Percentiles rank a stretch among this genome's conserved stretches.
phyloP scores from a whole-genome alignment of 768 basidiomycete genomes.

The Chalciporus sphaerocephalus region DNA sequence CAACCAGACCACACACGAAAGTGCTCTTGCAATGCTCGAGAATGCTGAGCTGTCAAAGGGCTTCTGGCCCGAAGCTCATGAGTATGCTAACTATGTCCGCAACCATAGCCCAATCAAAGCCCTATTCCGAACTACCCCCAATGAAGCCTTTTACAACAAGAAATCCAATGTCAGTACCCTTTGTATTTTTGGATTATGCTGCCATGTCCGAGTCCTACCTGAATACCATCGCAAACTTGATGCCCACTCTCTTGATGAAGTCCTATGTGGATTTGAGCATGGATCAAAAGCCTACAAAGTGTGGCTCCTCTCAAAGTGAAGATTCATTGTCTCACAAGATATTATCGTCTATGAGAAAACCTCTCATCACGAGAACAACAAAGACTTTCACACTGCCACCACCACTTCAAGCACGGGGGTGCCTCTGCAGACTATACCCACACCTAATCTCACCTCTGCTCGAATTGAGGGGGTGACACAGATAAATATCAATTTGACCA shows the following conservation, averaged over 20 bases:
- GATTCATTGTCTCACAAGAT: constrained; percentile 1
- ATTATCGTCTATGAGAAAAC: constrained; percentile 1
- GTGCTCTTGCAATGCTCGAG: constrained; percentile 22
- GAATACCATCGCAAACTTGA: constrained; percentile 1
- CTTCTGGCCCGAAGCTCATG: constrained; percentile 20
- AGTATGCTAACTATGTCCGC: constrained; percentile 3
- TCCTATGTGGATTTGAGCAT: not conserved
- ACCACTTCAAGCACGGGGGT: too few relatives aligned
- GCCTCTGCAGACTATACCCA: too few relatives aligned
- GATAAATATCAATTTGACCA: not conserved
- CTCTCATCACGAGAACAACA: not conserved
- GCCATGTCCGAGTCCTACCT: constrained; percentile 5
- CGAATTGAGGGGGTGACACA: constrained; percentile 3
- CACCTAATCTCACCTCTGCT: not conserved
- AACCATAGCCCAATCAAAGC: constrained; percentile 5
- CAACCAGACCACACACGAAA: constrained; percentile 25
- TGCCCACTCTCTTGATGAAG: constrained; percentile 5
- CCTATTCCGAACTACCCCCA: constrained; percentile 15
- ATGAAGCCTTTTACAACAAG: constrained; percentile 17
- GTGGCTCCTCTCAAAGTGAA: not conserved
- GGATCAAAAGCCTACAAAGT: constrained; percentile 11
- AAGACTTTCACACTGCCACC: too few relatives aligned
- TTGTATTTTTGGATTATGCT: constrained; percentile 18
- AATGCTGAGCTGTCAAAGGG: constrained; percentile 13
- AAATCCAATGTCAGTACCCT: constrained; percentile 23